Base-by-base conservation (phyloP, 1,139 yeast species). In the Meyerozyma smithsonii region DNA sequence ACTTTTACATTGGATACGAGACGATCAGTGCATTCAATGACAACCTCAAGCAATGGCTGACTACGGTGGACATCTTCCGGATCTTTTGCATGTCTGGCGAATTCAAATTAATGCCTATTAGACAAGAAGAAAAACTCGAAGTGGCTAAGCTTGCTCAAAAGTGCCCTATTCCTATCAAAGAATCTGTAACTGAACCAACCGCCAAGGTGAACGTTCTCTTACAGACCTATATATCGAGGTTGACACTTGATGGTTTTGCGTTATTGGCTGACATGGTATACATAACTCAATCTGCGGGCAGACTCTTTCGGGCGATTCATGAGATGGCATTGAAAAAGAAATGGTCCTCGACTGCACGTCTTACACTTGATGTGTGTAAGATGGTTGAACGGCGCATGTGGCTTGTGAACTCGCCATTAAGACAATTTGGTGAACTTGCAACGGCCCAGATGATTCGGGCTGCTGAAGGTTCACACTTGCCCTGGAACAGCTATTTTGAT, bases 191-290 rank as follows among this genome's bases (percentile, higher is more conserved):
- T 36, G 94, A 87, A 43, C 83, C 94, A 0, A 59, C 79, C 17
- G 86, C 96, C 0, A 94, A 94, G 56, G 77, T 87, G 24, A 88
- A 84, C 49, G 79, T 88, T 5, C 61, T 94, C 30, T 63, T 92
- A 10, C 98, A 94, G 55, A 78, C 96, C 0, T 89, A 86, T 52
- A 84, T 94, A 14, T 86, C 97, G 1, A 63, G 83, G 26, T 64
- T 90, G 32, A 65, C 71, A 8, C 66, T 94, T 12, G 95, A 85
- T 2, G 98, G 97, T 1, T 87, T 87, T 66, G 97, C 97, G 0
- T 64, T 94, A 43, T 79, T 84, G 72, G 81, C 97, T 0, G 99
- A 94, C 64, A 89, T 90, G 97, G 74, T 87, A 4, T 92, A 87
- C 54, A 79, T 94, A 32, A 86, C 94, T 0, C 98, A 92, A 58